A percentile compares a stretch with the other conserved stretches of the same genome.
Conservation (phyloP, 2,329 filamentous ascomycete species). For the Epichloe gansuensis region DNA sequence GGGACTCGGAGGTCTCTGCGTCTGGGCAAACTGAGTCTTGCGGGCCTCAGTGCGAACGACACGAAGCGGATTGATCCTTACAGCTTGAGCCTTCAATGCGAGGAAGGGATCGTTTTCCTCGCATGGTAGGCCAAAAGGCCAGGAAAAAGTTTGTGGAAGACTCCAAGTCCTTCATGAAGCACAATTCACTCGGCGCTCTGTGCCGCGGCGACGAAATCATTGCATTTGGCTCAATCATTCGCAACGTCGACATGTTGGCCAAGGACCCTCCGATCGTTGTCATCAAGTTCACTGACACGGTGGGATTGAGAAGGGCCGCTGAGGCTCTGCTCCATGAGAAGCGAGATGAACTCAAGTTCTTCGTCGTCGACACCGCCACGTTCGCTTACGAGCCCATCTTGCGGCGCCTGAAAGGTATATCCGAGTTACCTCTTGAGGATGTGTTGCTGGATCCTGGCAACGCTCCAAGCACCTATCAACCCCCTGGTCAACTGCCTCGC, state of each 20-base stretch:
- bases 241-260: constrained; percentile 35
- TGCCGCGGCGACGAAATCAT: constrained; percentile 37
- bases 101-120: neutral
- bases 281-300: constrained; percentile 37
- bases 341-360: constrained; percentile 27
- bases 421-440: constrained; percentile 41
- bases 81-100: neutral
- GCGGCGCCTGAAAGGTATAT: constrained; percentile 42
- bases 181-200: constrained; percentile 50
- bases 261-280: constrained; percentile 32
- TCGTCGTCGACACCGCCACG: constrained; percentile 50
- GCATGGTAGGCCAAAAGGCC: constrained; percentile 1
- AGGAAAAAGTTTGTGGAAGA: constrained; percentile 35
- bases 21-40: constrained; percentile 22
- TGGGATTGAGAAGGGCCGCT: constrained; percentile 34
- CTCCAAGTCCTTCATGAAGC: constrained; percentile 38
- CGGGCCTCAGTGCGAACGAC: neutral
- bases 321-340: constrained; percentile 20
- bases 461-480: too few relatives aligned
- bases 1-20: neutral
- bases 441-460: constrained; percentile 30
- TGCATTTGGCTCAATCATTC: constrained; percentile 47
- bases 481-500: too few relatives aligned
- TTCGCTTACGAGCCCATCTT: constrained; percentile 61
- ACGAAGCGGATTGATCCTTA: neutral